Base-by-base conservation (phyloP, 306 rosid genomes). In the Cicer bijugum region DNA sequence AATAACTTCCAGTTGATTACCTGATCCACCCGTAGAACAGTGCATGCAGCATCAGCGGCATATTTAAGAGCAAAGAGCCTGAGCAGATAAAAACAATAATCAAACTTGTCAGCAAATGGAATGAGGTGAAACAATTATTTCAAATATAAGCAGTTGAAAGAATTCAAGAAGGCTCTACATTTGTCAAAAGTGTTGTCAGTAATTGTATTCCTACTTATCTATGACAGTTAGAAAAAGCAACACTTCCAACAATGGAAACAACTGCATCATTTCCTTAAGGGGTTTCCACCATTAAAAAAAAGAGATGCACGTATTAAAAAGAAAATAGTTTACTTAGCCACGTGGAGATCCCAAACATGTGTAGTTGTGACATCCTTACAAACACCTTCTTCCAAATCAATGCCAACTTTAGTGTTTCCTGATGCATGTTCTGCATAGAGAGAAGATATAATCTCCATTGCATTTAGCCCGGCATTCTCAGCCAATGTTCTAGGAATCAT, bases 41-140 rank as follows among this genome's bases (percentile, higher is more conserved):
- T 94, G 85, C 97, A 94, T 14, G 84, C 99, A 82, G 99, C 97
- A 87, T 94, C 99, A 6, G 91, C 86, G 69, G 99, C 97, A 84
- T 89, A 91, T 74, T 90, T 94, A 10, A 94, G 97, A 84, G 97
- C 96, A 69, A 89, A 94, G 11, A 88, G 71, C 87, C 99, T 94
- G 81, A 57, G 72, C 20, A 67, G 46, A 58, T 46, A 45, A 68
- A 62, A 55, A 46, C 46, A 81, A 17, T 42, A 61, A 76, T 72
- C 60, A 73, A 37, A 51, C 37, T 50, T 50, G 74, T 35, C 37
- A 10, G 3, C 4, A 12, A 66, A 45, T 35, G 81, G 47, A 5
- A 50, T 0, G 37, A 56, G 37, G 74, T 53, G 5, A 67, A 55
- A 16, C 9, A n/a, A 48, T 28, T 7, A 17, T 17, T 17, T 20